Evolutionary conservation across 176 grass and related monocot species (phyloP).

Genomic region (Lolium rigidum): DNA sequence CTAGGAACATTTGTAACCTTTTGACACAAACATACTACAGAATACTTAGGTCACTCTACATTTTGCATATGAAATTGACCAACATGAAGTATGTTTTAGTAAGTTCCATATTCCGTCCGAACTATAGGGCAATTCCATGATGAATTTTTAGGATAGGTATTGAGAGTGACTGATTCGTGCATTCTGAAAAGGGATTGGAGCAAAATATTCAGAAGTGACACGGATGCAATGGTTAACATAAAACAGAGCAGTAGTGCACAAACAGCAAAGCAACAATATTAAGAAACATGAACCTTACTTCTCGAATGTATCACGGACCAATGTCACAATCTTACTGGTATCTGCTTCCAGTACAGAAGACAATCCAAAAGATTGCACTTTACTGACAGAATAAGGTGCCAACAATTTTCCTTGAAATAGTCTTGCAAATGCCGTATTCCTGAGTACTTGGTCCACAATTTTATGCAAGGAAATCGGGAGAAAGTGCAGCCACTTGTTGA

Average conservation of each 20-base stretch:
- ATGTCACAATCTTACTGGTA: slow-evolving; percentile 65
- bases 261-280: slow-evolving; percentile 22
- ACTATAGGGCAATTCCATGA: too few relatives aligned
- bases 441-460: slow-evolving; percentile 61
- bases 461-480: slow-evolving; percentile 78
- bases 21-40: neutral
- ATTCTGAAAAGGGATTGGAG: neutral
- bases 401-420: slow-evolving; percentile 54
- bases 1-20: neutral
- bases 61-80: slow-evolving; percentile 12
- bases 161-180: neutral
- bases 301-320: slow-evolving; percentile 73
- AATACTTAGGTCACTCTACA: neutral
- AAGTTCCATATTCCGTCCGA: neutral
- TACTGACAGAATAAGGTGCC: slow-evolving; percentile 44
- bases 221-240: slow-evolving; percentile 7
- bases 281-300: slow-evolving; percentile 66
- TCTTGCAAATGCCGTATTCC: slow-evolving; percentile 49
- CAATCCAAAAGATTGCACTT: slow-evolving; percentile 52
- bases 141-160: neutral
- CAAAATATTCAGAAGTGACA: neutral
- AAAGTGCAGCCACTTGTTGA: slow-evolving; percentile 87
- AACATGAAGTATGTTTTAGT: slow-evolving; percentile 3
- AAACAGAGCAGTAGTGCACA: slow-evolving; percentile 1
- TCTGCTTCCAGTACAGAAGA: slow-evolving; percentile 82